Evolutionary conservation across 495 filamentous ascomycete species (phyloP), one percentile per base, ranked within the genome.

Genomic region (Talaromyces liani): DNA sequence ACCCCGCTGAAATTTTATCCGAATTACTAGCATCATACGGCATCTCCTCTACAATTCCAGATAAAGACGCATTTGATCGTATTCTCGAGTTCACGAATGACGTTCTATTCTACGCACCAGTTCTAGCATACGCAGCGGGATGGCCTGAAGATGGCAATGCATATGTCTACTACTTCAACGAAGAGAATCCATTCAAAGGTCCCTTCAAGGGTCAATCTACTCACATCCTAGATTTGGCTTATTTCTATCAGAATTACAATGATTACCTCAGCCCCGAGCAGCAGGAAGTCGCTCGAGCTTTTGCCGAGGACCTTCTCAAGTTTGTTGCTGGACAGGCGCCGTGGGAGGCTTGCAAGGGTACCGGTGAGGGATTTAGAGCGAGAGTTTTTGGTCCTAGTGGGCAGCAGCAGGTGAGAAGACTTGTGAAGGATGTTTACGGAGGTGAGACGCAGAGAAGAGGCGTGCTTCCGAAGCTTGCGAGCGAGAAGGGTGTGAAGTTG

Each of bases 111-210:
- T 71, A 74, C 63, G 72, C 74, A 1, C 73, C 80, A 0, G 69
- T 72, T 0, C 47, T 79, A 27, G 65, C 70, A 6, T 71, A 71
- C 25, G 72, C 75, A 4, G 57, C 63, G 45, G 73, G 70, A 20
- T 78, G 73, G 75, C 54, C 54, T 2, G 54, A 57, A 33, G 68
- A 66, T 12, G 71, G 77, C 2, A 77, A 73, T 33, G 66, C 76
- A 16, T 77, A 77, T 61, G 71, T 79, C 7, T 82, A 81, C 68
- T 73, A 81, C 41, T 81, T 82, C 71, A 79, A 82, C 60, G 76
- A 78, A 47, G 70, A 69, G 0, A 82, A 81, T 64, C 79, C 79
- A 1, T 83, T 78, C 76, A 74, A 80, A 10, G 79, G 79, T 2
- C 68, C 68, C 5, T 80, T 71, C 70, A 77, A 80, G 61, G 76